Percentiles rank a stretch among this genome's conserved stretches.
Conservation (phyloP, 345 rosid genomes). For the Toxicodendron radicans region DNA sequence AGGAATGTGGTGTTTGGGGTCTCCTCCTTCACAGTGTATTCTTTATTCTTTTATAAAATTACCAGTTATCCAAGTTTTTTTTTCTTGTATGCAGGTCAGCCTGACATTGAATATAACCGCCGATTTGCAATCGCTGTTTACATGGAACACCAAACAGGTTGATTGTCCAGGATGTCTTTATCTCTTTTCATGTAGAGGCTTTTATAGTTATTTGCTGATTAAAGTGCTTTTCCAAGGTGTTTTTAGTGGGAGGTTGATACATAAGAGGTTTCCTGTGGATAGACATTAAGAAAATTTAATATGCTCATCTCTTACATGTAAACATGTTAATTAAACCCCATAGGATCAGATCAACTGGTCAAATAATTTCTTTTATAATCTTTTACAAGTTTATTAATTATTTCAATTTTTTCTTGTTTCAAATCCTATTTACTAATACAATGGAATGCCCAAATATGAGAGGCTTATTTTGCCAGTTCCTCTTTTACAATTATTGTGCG, state of each 20-base stretch:
- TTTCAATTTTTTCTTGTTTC: neutral
- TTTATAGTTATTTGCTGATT: slow-evolving; percentile 3
- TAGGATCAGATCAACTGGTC: neutral
- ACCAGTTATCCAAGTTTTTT: no score
- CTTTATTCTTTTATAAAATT: no score
- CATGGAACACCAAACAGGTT: slow-evolving; percentile 99
- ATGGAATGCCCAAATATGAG: neutral
- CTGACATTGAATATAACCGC: slow-evolving; percentile 83
- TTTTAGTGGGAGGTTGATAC: slow-evolving; percentile 4
- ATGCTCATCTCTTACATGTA: neutral
- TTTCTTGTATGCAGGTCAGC: slow-evolving; percentile 66
- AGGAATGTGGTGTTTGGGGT: no score
- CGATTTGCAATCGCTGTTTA: slow-evolving; percentile 80
- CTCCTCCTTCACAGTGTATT: no score
- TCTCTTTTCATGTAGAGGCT: neutral
- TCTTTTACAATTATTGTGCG: neutral
- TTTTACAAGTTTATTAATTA: neutral
- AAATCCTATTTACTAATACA: neutral
- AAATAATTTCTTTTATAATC: neutral
- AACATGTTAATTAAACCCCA: neutral
- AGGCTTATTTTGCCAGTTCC: neutral
- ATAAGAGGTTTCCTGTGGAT: neutral
- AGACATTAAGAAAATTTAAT: neutral
- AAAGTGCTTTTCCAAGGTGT: neutral
- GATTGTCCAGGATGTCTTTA: slow-evolving; percentile 3